Evolutionary conservation across 2,329 filamentous ascomycete genomes (phyloP).

Genomic region (Fusarium caatingaense): DNA sequence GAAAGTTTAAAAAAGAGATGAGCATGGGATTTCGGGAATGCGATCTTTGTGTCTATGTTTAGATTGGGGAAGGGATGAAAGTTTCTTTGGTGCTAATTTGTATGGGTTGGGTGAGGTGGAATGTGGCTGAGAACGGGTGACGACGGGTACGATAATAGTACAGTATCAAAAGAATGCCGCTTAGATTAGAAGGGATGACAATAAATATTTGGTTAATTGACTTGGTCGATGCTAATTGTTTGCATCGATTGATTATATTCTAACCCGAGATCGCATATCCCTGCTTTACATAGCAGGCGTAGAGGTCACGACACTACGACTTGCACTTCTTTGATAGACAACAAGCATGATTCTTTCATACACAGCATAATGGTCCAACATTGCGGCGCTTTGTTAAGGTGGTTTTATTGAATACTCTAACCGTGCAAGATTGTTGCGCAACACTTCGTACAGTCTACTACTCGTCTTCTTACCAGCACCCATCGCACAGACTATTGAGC

Average conservation of each 20-base stretch:
- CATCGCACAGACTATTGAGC: background rate
- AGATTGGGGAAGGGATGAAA: background rate
- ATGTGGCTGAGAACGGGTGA: background rate
- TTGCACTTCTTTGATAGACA: background rate
- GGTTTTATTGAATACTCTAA: background rate
- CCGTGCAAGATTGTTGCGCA: background rate
- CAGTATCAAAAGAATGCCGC: background rate
- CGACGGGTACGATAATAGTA: background rate
- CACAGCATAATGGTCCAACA: background rate
- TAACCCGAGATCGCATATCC: background rate
- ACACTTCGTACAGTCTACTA: background rate
- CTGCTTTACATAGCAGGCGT: no score
- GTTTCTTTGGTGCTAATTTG: conserved; percentile 1
- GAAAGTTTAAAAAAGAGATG: conserved; percentile 27
- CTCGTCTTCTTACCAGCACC: background rate
- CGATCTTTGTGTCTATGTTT: conserved; percentile 27
- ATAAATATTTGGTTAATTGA: background rate
- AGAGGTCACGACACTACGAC: background rate
- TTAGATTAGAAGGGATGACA: background rate
- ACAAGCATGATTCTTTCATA: background rate
- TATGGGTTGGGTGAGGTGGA: conserved; percentile 1
- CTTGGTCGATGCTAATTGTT: background rate
- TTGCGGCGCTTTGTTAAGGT: background rate
- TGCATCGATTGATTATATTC: background rate
- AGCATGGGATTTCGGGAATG: conserved; percentile 14